phyloP scores from a whole-genome alignment of 495 filamentous ascomycete genomes.

The Daldinia loculata region DNA sequence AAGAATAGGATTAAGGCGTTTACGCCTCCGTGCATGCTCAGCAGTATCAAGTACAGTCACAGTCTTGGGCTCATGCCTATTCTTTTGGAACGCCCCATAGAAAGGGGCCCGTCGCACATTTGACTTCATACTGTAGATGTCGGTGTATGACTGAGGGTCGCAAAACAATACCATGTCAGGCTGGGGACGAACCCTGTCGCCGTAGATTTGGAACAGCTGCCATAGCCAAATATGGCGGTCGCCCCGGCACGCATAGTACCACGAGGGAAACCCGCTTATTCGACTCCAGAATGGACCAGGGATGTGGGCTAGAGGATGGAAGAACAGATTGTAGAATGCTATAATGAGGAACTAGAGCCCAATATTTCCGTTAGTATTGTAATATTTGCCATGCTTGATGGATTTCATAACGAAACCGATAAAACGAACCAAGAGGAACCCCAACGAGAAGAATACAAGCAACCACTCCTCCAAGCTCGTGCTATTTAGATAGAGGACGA shows the following conservation, averaged over 20 bases:
- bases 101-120: conserved; percentile 43
- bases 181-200: conserved; percentile 41
- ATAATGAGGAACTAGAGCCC: background rate
- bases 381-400: background rate
- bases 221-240: conserved; percentile 42
- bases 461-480: background rate
- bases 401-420: background rate
- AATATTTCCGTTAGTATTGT: background rate
- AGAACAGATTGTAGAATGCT: conserved; percentile 32
- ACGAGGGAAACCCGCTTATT: conserved; percentile 27
- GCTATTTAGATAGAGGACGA: background rate
- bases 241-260: conserved; percentile 35
- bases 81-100: conserved; percentile 34
- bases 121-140: conserved; percentile 45
- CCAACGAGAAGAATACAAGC: background rate
- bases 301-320: conserved; percentile 35
- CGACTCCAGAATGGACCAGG: conserved; percentile 38
- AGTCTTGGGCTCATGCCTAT: conserved; percentile 34
- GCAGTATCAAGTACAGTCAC: conserved; percentile 36
- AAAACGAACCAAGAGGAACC: background rate
- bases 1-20: conserved; percentile 37
- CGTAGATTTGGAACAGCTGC: conserved; percentile 41
- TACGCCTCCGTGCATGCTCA: conserved; percentile 42
- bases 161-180: conserved; percentile 46
- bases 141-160: conserved; percentile 31